Percentiles rank a stretch among this genome's conserved stretches.
These are phyloP conservation scores for Paraphaeosphaeria sporulosa DNA, from an alignment of 2,329 filamentous ascomycete genomes.

Conservation along the genomic window DNA sequence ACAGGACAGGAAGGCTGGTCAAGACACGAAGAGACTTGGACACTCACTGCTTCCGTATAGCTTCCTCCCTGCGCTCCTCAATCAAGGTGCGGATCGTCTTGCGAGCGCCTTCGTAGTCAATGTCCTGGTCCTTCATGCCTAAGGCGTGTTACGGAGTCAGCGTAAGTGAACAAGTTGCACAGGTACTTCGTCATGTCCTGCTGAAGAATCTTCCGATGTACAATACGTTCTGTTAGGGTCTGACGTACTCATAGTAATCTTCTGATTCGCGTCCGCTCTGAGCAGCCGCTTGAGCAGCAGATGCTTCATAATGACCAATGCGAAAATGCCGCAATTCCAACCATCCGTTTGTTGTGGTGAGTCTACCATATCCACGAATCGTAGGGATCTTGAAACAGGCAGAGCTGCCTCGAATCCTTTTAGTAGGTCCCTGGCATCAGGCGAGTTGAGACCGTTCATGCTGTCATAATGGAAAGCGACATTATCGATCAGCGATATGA, in stretches of 20 bases:
- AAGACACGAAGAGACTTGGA: neutral
- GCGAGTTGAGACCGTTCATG: conserved; percentile 75
- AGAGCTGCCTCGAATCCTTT: conserved; percentile 75
- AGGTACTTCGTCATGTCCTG: neutral
- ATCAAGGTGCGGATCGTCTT: conserved; percentile 1
- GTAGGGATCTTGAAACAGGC: conserved; percentile 71
- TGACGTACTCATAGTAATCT: conserved; percentile 92
- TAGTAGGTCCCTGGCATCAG: conserved; percentile 74
- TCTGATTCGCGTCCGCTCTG: conserved; percentile 78
- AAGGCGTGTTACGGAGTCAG: conserved; percentile 71
- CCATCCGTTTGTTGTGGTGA: conserved; percentile 91
- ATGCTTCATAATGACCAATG: conserved; percentile 94
- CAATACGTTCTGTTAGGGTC: conserved; percentile 66
- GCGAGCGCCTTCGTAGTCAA: neutral
- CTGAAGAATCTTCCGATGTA: neutral
- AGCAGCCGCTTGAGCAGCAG: conserved; percentile 86
- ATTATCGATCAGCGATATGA: conserved; percentile 87
- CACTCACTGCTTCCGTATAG: conserved; percentile 1
- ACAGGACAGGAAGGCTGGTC: too few relatives aligned
- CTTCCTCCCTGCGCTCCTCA: neutral
- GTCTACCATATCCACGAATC: conserved; percentile 84
- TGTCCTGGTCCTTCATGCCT: conserved; percentile 5
- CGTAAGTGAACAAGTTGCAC: neutral
- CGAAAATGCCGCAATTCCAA: conserved; percentile 94
- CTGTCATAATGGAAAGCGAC: conserved; percentile 98